Base-by-base conservation (phyloP, 208 protist genomes). In the Acanthamoeba royreba region DNA sequence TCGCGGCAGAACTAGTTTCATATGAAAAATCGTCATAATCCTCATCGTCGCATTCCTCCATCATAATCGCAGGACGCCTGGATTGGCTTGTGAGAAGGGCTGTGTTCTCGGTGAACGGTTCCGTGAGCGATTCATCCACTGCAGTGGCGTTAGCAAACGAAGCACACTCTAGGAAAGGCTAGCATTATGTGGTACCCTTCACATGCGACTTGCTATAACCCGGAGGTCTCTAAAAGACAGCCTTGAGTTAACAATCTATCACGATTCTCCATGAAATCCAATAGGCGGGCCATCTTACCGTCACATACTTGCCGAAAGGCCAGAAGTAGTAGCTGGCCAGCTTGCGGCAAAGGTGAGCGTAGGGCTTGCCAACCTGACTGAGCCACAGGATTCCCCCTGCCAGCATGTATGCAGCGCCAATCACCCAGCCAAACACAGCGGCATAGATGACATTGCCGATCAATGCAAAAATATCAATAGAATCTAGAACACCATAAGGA, bases 251-350 rank as follows among this genome's bases (percentile, higher is more conserved):
- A 66, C 58, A 66, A 25, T 66, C 35, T 35, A 66, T 11, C 58
- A 61, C 13, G 53, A n/a, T 61, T 17, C 52, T 28, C 17, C 22
- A 61, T 28, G 25, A 17, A n/a, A n/a, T n/a, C 22, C 63, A 74
- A 8, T 74, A 8, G 63, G 38, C 9, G 0, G 69, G 42, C 19
- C 35, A 45, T 25, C 33, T 38, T 47, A 49, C 38, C 72, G 42
- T 47, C 72, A 83, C 25, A 31, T 49, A 83, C 72, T 93, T 95
- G 55, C 95, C 95, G 72, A 97, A 97, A 11, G 95, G 95, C 95
- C 95, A 97, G n/a, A 96, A 79, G 42, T 96, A 86, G 91, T 94
- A 97, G 38, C 45, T 66, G 4, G 92, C 92, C 45, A 96, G 86
- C 49, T 31, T 43, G 66, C 69, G 95, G 35, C 77, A 96, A 28